Evolutionary conservation across 768 basidiomycete species (phyloP), one percentile per base, ranked within the genome.

Genomic region (Agrocybe praecox): DNA sequence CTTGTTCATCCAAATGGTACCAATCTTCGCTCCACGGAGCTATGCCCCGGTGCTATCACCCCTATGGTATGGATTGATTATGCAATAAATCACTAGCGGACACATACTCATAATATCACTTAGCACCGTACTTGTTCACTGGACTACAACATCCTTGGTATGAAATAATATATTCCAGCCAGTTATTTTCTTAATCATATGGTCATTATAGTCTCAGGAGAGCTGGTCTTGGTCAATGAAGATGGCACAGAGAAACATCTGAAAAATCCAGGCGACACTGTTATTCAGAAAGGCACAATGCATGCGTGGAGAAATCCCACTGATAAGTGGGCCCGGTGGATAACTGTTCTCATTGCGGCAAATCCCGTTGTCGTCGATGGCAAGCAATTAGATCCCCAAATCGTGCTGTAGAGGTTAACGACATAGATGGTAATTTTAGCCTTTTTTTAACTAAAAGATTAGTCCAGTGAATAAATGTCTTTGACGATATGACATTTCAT

Each of bases 301-400:
- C 86, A 87, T 61, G 81, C 80, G 15, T 88, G 85, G 86, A 79
- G 68, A 52, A 87, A 87, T 66, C 82, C 84, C 10, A 79, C 80
- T 1, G 67, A 70, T 10, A 63, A 68, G 22, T 85, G 82, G 79
- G 67, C 79, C 10, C 72, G 83, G 21, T 86, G 82, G 83, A 67
- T 80, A 34, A 74, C 78, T 9, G 75, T 83, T 45, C 62, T 87
- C 24, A 71, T 87, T 51, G 76, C 83, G 55, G 84, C 85, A 21
- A 74, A 84, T 50, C 81, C 85, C 24, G 81, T 79, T 0, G 65
- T 78, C 17, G 73, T 83, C 18, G 68, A 78, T 32, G 83, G 80
- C 17, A 62, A 77, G 61, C 57, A 65, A 11, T 68, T 84, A 52
- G 65, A 61, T 15, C 76, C 77, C 7, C 69, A 62, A 52, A 62